Evolutionary conservation across 1,139 yeast genomes (phyloP).

Genomic region (Eremothecium cymbalariae): DNA sequence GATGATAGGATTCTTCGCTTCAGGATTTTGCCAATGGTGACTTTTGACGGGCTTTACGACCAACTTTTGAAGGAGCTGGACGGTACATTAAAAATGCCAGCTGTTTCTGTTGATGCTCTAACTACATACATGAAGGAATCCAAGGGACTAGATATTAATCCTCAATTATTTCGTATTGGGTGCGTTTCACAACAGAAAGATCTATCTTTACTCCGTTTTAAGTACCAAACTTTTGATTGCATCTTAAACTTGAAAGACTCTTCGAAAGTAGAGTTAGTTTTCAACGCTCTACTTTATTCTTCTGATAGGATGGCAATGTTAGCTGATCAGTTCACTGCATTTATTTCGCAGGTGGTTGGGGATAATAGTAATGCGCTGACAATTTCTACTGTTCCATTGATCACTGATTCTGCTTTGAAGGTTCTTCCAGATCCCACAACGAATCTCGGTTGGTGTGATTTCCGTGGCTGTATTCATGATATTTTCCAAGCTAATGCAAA

Average conservation of each 20-base stretch:
- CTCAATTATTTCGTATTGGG: slow-evolving; percentile 46
- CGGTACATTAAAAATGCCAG: slow-evolving; percentile 40
- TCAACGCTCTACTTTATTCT: slow-evolving; percentile 71
- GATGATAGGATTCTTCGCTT: slow-evolving; percentile 50
- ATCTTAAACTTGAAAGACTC: slow-evolving; percentile 18
- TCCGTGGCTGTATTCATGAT: slow-evolving; percentile 93
- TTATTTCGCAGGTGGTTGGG: slow-evolving; percentile 35
- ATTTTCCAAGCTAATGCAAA: slow-evolving; percentile 81
- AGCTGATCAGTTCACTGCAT: slow-evolving; percentile 63
- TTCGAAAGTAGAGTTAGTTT: slow-evolving; percentile 30
- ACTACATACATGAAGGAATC: slow-evolving; percentile 43
- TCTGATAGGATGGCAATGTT: slow-evolving; percentile 59
- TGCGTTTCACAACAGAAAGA: slow-evolving; percentile 15
- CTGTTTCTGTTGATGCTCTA: slow-evolving; percentile 49
- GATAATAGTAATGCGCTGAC: slow-evolving; percentile 31
- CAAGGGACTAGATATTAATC: slow-evolving; percentile 48
- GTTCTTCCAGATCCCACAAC: slow-evolving; percentile 80
- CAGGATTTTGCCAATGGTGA: slow-evolving; percentile 42
- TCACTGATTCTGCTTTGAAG: slow-evolving; percentile 52
- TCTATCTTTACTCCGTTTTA: slow-evolving; percentile 19
- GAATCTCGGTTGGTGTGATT: slow-evolving; percentile 84
- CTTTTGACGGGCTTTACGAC: slow-evolving; percentile 44
- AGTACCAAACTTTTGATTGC: slow-evolving; percentile 26
- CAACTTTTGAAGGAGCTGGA: slow-evolving; percentile 24
- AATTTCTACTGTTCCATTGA: slow-evolving; percentile 57